A percentile compares a stretch with the other conserved stretches of the same genome.
Conservation (phyloP, 2,329 filamentous ascomycete genomes). For the Lachnellula hyalina region DNA sequence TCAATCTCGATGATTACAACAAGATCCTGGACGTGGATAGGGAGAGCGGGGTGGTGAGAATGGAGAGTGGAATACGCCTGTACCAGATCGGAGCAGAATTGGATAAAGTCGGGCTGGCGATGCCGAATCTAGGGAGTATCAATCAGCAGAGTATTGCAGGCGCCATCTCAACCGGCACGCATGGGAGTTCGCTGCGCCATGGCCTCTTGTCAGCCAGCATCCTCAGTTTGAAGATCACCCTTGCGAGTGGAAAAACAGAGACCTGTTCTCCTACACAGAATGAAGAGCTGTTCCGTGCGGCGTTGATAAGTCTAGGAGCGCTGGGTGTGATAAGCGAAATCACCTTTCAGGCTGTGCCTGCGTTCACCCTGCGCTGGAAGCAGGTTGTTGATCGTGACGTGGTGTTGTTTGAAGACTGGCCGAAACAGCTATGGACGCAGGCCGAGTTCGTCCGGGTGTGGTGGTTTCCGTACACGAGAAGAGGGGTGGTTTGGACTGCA, state of each 20-base stretch:
- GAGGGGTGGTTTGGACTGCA: constrained; percentile 87
- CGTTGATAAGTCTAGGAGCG: constrained; percentile 80
- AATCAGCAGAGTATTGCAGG: constrained; percentile 91
- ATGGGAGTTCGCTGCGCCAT: constrained; percentile 80
- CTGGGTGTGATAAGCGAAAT: constrained; percentile 88
- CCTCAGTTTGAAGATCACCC: constrained; percentile 68
- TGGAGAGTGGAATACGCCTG: constrained; percentile 86
- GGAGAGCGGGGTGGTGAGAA: constrained; percentile 61
- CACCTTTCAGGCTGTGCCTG: constrained; percentile 73
- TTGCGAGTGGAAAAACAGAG: constrained; percentile 72
- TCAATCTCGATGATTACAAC: constrained; percentile 84
- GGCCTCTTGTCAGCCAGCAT: constrained; percentile 80
- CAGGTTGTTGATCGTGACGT: constrained; percentile 71
- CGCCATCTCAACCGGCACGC: constrained; percentile 87
- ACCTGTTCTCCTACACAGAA: constrained; percentile 64
- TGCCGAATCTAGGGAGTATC: constrained; percentile 92
- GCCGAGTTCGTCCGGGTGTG: constrained; percentile 90
- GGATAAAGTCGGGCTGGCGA: constrained; percentile 69
- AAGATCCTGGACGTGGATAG: constrained; percentile 65
- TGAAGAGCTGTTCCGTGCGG: constrained; percentile 78
- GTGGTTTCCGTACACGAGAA: constrained; percentile 93
- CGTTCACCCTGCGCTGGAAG: constrained; percentile 80
- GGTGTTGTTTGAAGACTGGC: constrained; percentile 67
- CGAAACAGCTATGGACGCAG: constrained; percentile 69
- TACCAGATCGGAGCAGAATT: constrained; percentile 68